Conservation (phyloP, 1,284 basidiomycete genomes). For the Pseudozyma sp. region DNA sequence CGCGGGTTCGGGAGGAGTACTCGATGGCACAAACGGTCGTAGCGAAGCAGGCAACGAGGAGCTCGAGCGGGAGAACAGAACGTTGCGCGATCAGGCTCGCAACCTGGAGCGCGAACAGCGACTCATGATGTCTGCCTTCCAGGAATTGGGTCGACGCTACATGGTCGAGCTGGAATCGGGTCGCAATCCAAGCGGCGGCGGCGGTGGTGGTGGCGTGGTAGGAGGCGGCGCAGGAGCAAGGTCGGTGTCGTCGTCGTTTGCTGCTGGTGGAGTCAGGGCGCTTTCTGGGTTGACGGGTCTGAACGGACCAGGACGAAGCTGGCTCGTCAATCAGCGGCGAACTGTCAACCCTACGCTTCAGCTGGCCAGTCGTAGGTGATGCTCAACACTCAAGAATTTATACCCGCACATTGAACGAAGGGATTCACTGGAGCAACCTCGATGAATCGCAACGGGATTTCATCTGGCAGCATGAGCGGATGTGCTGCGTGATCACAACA, state of each 20-base stretch:
- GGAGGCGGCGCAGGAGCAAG: slow-evolving; percentile 12
- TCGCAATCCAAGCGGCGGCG: slow-evolving; percentile 40
- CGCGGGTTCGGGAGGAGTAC: slow-evolving; percentile 10
- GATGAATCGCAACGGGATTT: too few relatives aligned
- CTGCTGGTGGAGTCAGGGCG: slow-evolving; percentile 38
- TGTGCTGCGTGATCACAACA: too few relatives aligned
- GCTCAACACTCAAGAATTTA: neutral
- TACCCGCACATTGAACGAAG: slow-evolving; percentile 2
- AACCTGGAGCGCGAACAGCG: slow-evolving; percentile 45
- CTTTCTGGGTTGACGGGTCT: slow-evolving; percentile 29
- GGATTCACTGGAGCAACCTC: too few relatives aligned
- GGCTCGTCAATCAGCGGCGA: slow-evolving; percentile 31
- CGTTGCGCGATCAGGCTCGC: slow-evolving; percentile 33
- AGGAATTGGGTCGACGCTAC: slow-evolving; percentile 47
- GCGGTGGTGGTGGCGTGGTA: slow-evolving; percentile 7
- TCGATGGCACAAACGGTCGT: neutral
- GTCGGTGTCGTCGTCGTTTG: slow-evolving; percentile 21
- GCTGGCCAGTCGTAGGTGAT: slow-evolving; percentile 27
- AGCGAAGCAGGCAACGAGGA: slow-evolving; percentile 24
- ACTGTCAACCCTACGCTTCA: slow-evolving; percentile 40
- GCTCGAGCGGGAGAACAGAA: slow-evolving; percentile 31
- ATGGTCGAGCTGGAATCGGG: slow-evolving; percentile 51
- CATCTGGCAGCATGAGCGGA: too few relatives aligned
- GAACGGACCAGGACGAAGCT: slow-evolving; percentile 35
- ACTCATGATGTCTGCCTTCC: slow-evolving; percentile 52